Conservation (phyloP, 2,329 filamentous ascomycete genomes). For the Aureobasidium lini region DNA sequence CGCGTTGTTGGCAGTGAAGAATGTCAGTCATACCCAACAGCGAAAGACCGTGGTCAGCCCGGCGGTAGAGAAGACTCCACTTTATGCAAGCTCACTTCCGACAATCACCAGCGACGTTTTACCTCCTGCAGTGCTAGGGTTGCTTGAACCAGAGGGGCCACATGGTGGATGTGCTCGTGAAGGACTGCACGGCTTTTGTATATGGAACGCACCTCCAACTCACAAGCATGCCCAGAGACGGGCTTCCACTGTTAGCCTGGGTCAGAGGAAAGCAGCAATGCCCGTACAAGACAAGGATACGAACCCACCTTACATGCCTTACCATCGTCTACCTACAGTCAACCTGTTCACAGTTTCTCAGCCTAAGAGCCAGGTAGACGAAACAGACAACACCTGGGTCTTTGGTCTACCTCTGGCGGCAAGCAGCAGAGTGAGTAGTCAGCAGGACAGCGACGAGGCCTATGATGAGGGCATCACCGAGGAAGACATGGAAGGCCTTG, state of each 20-base stretch:
- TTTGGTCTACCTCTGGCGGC: conserved; percentile 9
- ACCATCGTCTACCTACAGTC: conserved; percentile 84
- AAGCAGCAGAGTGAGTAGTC: conserved; percentile 4
- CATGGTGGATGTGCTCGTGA: conserved; percentile 21
- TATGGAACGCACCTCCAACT: conserved; percentile 20
- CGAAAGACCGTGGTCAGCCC: conserved; percentile 46
- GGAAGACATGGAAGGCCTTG: conserved; percentile 16
- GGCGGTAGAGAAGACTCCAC: conserved; percentile 15
- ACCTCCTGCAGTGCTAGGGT: conserved; percentile 13
- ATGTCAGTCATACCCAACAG: conserved; percentile 30
- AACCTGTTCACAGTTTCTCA: conserved; percentile 60
- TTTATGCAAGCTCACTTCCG: conserved; percentile 14
- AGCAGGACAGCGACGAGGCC: neutral
- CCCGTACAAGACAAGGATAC: conserved; percentile 76
- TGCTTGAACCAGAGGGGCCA: conserved; percentile 14
- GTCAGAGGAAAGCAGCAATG: neutral
- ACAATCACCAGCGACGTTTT: conserved; percentile 15
- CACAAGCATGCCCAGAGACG: neutral
- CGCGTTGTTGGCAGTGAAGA: conserved; percentile 56
- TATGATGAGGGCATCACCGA: conserved; percentile 11
- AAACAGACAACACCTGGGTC: neutral
- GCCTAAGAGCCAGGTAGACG: neutral
- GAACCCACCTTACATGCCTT: conserved; percentile 89
- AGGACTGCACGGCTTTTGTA: conserved; percentile 34
- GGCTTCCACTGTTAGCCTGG: neutral